Base-by-base conservation (phyloP, 169 alveolate species). In the Plasmodium billcollinsi region DNA sequence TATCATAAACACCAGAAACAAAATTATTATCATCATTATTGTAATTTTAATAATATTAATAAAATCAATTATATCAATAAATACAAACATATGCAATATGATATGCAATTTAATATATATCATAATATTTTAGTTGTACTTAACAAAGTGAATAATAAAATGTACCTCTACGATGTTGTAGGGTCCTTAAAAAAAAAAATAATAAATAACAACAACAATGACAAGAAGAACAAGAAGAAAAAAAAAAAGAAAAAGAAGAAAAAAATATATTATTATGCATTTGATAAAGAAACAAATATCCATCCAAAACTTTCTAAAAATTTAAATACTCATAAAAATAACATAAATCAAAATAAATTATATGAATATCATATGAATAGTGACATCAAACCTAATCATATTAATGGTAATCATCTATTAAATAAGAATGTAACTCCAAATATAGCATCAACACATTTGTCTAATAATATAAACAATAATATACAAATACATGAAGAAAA, bases 41-140 rank as follows among this genome's bases (percentile, higher is more conserved):
- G 43, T 21, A 47, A 69, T 4, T 14, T 8, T 29, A 71, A 71
- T 29, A 39, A 14, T 43, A 39, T 5, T 54, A 24, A 61, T 63
- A 75, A 63, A 75, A 26, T 0, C 4, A 26, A 26, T 4, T 2
- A 26, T 26, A 26, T 26, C 0, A 0, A 1, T 15, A 62, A 29
- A 54, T 33, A 5, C 1, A 20, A 50, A 62, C 52, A 71, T 21
- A 45, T 9, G 5, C 45, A 43, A 15, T 74, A 43, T 24, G 11
- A 43, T 43, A n/a, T 73, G 0, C 61, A 62, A 43, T 21, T 74
- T 47, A 59, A 26, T 26, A 52, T 15, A 15, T 43, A 24, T 66
- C 92, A 86, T 7, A 72, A 86, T 54, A 50, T 72, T 20, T 14
- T 72, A 39, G 39, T 86, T 39, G 18, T 67, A 21, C 71, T 58